A percentile compares a stretch with the other conserved stretches of the same genome.
Evolutionary conservation across 495 filamentous ascomycete species (phyloP).

Genomic region (Clohesyomyces aquaticus): DNA sequence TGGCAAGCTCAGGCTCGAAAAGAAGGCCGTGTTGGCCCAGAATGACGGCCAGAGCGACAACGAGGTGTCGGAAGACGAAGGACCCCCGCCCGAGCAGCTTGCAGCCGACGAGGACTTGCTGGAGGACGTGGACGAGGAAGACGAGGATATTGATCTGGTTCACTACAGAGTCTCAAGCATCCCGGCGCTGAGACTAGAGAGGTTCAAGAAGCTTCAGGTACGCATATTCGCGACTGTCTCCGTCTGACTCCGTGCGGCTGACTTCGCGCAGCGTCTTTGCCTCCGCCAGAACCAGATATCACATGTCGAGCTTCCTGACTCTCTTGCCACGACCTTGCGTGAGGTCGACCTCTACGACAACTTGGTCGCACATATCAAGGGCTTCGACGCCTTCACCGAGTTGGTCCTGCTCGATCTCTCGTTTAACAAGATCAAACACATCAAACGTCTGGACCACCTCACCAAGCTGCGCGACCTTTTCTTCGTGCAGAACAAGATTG

Average conservation of each 20-base stretch:
- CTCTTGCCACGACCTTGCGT: slow-evolving; percentile 64
- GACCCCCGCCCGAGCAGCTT: slow-evolving; percentile 59
- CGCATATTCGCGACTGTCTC: too few species aligned
- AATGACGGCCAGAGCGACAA: slow-evolving; percentile 79
- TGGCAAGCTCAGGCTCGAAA: slow-evolving; percentile 80
- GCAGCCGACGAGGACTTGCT: slow-evolving; percentile 60
- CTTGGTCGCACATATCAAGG: slow-evolving; percentile 83
- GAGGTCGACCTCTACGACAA: slow-evolving; percentile 99
- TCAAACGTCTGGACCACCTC: slow-evolving; percentile 84
- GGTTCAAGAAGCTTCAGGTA: slow-evolving; percentile 76
- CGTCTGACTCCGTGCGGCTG: neutral
- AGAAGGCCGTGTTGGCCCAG: slow-evolving; percentile 69
- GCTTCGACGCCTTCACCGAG: slow-evolving; percentile 73
- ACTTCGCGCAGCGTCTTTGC: slow-evolving; percentile 68
- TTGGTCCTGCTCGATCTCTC: slow-evolving; percentile 85
- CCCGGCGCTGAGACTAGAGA: slow-evolving; percentile 72
- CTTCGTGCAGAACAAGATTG: slow-evolving; percentile 95
- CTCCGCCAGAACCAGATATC: slow-evolving; percentile 92
- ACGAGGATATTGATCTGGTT: slow-evolving; percentile 83
- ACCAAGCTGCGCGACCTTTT: slow-evolving; percentile 80
- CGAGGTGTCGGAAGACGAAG: slow-evolving; percentile 66
- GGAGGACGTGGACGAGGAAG: slow-evolving; percentile 21
- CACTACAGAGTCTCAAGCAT: slow-evolving; percentile 84
- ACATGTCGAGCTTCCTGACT: slow-evolving; percentile 70
- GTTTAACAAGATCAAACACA: slow-evolving; percentile 99